Evolutionary conservation across 2,329 filamentous ascomycete species (phyloP).

Genomic region (Rutstroemia sydowiana): DNA sequence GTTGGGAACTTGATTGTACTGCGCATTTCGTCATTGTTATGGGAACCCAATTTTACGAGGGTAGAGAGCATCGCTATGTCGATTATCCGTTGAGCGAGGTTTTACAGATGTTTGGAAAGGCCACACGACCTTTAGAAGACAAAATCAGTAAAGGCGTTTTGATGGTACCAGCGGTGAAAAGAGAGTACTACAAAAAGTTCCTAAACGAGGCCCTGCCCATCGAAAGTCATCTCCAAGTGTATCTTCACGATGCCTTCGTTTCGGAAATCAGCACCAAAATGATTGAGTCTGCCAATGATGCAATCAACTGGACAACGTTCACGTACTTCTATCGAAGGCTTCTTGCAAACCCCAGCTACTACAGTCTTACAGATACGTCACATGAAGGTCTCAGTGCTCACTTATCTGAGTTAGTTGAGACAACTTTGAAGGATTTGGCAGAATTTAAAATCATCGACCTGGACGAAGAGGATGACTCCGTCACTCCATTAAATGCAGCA

Average conservation of each 20-base stretch:
- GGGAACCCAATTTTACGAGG: constrained; percentile 97
- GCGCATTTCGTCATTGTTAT: constrained; percentile 93
- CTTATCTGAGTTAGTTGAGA: constrained; percentile 90
- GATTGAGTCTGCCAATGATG: constrained; percentile 91
- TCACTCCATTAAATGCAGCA: constrained; percentile 85
- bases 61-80: constrained; percentile 91
- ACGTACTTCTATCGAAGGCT: constrained; percentile 96
- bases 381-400: constrained; percentile 92
- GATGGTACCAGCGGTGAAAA: constrained; percentile 90
- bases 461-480: constrained; percentile 85
- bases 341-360: constrained; percentile 93
- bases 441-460: constrained; percentile 95
- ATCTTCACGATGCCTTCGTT: constrained; percentile 91
- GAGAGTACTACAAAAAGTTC: constrained; percentile 99
- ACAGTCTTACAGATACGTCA: constrained; percentile 79
- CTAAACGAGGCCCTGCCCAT: constrained; percentile 91
- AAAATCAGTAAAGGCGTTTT: constrained; percentile 83
- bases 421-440: constrained; percentile 78
- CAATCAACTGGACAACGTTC: constrained; percentile 97
- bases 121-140: constrained; percentile 70
- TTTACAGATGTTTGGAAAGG: constrained; percentile 96
- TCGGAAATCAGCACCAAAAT: constrained; percentile 95
- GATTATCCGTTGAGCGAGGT: constrained; percentile 94
- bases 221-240: constrained; percentile 86
- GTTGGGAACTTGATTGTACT: constrained; percentile 85